Percentiles rank a stretch among this genome's conserved stretches.
These are phyloP conservation scores for Saturnispora saitoi DNA, from an alignment of 805 yeast species.

Conservation along the genomic window DNA sequence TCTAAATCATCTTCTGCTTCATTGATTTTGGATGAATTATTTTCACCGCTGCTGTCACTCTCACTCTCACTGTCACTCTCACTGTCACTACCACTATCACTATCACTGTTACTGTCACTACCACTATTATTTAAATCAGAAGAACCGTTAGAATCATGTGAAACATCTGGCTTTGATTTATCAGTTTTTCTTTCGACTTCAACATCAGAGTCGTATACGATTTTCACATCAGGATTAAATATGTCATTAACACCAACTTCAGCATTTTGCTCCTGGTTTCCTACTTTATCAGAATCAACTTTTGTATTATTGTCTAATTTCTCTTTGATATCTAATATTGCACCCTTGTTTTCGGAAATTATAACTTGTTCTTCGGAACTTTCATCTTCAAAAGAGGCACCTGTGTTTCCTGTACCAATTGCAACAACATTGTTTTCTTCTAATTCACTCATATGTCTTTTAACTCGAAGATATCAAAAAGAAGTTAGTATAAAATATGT, in stretches of 20 bases:
- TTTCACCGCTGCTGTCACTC: constrained; percentile 18
- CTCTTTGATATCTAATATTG: no score
- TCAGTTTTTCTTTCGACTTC: constrained; percentile 12
- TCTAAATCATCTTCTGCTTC: constrained; percentile 26
- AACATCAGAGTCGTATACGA: constrained; percentile 19
- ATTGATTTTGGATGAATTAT: constrained; percentile 16
- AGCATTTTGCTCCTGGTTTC: background rate
- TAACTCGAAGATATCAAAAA: background rate
- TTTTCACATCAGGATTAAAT: constrained; percentile 16
- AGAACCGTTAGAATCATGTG: constrained; percentile 12
- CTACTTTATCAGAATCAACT: background rate
- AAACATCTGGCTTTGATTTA: constrained; percentile 10
- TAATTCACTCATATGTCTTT: background rate
- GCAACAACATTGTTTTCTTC: background rate
- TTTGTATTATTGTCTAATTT: no score
- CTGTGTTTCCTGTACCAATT: background rate
- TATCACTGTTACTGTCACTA: constrained; percentile 18
- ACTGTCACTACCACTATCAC: constrained; percentile 15
- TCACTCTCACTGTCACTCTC: constrained; percentile 19
- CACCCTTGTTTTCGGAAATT: no score
- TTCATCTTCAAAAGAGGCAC: no score
- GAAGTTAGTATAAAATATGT: background rate
- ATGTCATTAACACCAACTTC: constrained; percentile 10
- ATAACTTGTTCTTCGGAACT: background rate
- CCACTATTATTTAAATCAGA: constrained; percentile 18